Evolutionary conservation across 805 yeast genomes (phyloP), one percentile per base, ranked within the genome.

Genomic region (Saturnispora gosingensis): DNA sequence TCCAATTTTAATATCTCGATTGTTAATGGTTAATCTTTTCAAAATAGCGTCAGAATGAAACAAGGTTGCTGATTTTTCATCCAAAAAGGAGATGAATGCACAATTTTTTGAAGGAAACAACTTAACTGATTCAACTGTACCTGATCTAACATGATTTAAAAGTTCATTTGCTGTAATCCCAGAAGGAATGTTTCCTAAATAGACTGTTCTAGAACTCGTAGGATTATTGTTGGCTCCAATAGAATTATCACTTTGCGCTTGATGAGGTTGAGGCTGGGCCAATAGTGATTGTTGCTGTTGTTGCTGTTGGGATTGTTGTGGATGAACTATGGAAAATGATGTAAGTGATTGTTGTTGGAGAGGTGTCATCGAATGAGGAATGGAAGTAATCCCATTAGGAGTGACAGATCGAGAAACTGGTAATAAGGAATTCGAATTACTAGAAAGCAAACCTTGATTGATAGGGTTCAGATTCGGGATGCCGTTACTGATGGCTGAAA

Each of bases 41-140:
- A 91, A 74, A 48, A 87, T 83, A 39, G 96, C 95, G 70, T 90
- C 97, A 0, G 96, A 87, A 67, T 89, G 97, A 71, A 93, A 93
- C 57, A 88, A 78, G 54, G 88, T 73, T 0, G 98, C 97, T 30
- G 93, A 78, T 58, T 86, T 83, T 65, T 85, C 91, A 66, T 89
- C 96, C 52, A 91, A 73, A 66, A 93, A 91, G 5, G 96, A 85
- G 42, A 91, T 77, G 64, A 88, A 88, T 2, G 96, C 97, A 73
- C 96, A 89, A 72, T 80, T 81, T 67, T 88, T 89, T 36, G 83
- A 80, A 2, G 93, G 89, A n/a, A 89, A 70, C 52, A 90, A 76
- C 61, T 80, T 77, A 49, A 88, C 81, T 50, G 78, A 81, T 70
- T 90, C 97, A 51, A 90, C 80, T 27, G 88, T 82, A 32, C 97